Percentiles rank a stretch among this genome's conserved stretches.
phyloP scores from a whole-genome alignment of 768 basidiomycete genomes.

The Tylopilus balloui region DNA sequence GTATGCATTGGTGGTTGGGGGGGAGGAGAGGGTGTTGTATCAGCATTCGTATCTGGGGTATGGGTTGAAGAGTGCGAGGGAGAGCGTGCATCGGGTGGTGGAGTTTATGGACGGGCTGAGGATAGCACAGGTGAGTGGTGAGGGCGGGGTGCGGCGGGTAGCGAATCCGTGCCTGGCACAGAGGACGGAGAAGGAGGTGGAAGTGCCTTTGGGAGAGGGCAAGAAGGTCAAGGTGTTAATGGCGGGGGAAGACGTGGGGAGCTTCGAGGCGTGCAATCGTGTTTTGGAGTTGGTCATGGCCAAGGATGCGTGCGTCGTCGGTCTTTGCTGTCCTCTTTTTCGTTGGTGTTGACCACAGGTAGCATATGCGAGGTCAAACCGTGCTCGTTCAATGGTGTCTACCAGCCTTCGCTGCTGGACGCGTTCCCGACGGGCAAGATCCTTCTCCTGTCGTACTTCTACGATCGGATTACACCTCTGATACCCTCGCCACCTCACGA shows the following conservation, averaged over 20 bases:
- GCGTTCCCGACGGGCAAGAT: conserved; percentile 84
- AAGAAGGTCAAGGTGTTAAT: conserved; percentile 68
- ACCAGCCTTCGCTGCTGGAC: conserved; percentile 89
- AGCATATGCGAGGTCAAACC: conserved; percentile 89
- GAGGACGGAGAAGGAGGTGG: conserved; percentile 58
- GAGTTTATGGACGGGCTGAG: conserved; percentile 71
- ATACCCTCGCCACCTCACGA: conserved; percentile 36
- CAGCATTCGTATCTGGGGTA: conserved; percentile 98
- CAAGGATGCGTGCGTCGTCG: conserved; percentile 74
- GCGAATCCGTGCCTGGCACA: conserved; percentile 79
- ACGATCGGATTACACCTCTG: conserved; percentile 86
- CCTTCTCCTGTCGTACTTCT: conserved; percentile 96
- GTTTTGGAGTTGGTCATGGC: conserved; percentile 87
- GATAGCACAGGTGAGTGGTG: conserved; percentile 4
- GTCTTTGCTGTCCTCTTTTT: not conserved
- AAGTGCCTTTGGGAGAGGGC: conserved; percentile 47
- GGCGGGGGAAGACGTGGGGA: conserved; percentile 76
- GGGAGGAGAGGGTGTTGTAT: conserved; percentile 70
- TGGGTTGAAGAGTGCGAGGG: conserved; percentile 85
- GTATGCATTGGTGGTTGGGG: conserved; percentile 77
- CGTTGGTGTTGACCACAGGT: not conserved
- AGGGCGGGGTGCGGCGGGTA: conserved; percentile 6
- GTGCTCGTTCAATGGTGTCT: conserved; percentile 96
- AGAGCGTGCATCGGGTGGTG: conserved; percentile 82
- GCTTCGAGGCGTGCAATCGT: conserved; percentile 81